These are phyloP conservation scores for Acanthamoeba culbertsoni DNA, from an alignment of 208 protist genomes.

Conservation along the genomic window DNA sequence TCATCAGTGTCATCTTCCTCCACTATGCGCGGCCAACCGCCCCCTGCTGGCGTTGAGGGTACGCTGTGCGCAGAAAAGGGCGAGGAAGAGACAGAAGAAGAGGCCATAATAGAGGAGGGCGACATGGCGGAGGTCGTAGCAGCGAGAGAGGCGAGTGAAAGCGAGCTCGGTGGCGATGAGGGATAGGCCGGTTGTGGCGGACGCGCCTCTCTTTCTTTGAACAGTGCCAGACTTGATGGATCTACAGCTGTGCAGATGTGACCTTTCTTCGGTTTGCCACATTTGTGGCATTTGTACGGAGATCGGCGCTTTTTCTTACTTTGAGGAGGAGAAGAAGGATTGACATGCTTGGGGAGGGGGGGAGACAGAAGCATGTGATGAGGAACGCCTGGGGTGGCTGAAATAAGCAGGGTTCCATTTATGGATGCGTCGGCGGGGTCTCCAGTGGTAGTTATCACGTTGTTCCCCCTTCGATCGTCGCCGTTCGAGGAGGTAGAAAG, in stretches of 20 bases:
- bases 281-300: constrained; percentile 58
- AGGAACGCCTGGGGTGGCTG: not conserved
- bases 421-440: too few species aligned
- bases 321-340: not conserved
- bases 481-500: too few species aligned
- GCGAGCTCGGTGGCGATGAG: not conserved
- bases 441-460: too few species aligned
- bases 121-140: not conserved
- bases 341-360: not conserved
- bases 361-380: not conserved
- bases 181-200: not conserved
- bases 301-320: constrained; percentile 10
- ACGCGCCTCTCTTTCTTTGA: constrained; percentile 15
- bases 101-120: not conserved
- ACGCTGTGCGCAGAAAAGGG: not conserved
- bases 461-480: too few species aligned
- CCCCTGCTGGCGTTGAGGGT: too few species aligned
- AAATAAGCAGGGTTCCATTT: too few species aligned
- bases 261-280: constrained; percentile 50
- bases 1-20: not conserved
- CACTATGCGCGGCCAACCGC: not conserved
- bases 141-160: not conserved
- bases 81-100: not conserved
- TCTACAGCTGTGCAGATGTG: constrained; percentile 52
- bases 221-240: not conserved